A percentile compares a stretch with the other conserved stretches of the same genome.
These are phyloP conservation scores for Schoenoplectus tabernaemontani DNA, from an alignment of 202 grass and related monocot genomes.

Conservation along the genomic window DNA sequence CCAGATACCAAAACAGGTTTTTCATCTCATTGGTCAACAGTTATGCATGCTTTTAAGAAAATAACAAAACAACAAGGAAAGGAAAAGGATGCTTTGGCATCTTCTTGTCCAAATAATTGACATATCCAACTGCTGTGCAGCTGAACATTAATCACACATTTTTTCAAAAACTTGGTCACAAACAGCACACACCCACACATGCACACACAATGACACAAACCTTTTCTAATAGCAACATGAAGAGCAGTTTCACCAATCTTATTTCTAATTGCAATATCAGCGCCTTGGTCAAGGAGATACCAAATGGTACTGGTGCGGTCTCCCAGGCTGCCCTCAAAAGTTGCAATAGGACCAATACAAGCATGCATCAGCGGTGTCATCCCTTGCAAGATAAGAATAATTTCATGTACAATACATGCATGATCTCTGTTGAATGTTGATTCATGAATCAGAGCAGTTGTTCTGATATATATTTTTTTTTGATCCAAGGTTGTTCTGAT, in stretches of 20 bases:
- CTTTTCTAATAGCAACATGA: background rate
- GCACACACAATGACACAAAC: background rate
- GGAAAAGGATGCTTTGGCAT: no score
- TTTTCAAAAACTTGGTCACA: no score
- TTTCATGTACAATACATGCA: background rate
- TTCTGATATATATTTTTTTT: background rate
- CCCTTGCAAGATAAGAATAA: background rate
- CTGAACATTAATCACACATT: no score
- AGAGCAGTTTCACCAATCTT: background rate
- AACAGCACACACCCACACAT: no score
- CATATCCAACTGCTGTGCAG: no score
- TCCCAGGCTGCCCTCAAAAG: background rate
- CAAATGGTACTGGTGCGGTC: background rate
- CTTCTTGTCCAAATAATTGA: no score
- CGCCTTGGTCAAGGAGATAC: background rate
- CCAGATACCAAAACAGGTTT: background rate
- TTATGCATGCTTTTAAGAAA: no score
- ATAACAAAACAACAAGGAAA: no score
- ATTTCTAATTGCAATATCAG: background rate
- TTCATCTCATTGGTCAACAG: background rate
- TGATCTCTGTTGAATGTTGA: background rate
- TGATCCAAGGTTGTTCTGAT: no score
- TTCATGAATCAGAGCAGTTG: background rate
- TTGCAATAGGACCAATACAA: background rate
- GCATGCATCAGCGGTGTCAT: background rate